Base-by-base conservation (phyloP, 2,329 filamentous ascomycete species). In the Microcyclospora pomicola region DNA sequence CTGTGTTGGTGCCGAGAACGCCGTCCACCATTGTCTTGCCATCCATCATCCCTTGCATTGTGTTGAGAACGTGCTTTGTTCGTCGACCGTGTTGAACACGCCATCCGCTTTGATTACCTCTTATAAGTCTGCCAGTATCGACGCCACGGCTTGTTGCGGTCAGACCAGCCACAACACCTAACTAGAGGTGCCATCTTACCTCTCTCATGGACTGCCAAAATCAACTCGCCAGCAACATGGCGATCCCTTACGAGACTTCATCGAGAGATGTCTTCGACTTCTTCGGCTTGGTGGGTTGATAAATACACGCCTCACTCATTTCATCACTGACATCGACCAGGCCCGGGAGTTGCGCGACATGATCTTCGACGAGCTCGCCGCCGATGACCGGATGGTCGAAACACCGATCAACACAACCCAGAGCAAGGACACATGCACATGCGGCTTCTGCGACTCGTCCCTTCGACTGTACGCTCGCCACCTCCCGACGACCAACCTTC, bases 261-360 rank as follows among this genome's bases (percentile, higher is more conserved):
- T 24, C 19, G 19, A 34, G 24, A 15, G 35, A 34, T 15, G 27
- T 35, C 24, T 37, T 44, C 36, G 36, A 19, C 10, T 41, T 39
- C 35, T 43, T 43, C 41, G 19, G 31, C 15, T 38, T 45, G 12
- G 30, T 38, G 19, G 19, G 19, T 24, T 24, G 19, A 24, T 24
- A 24, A 5, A 24, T 24, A 7, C 7, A 24, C 7, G 7, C 19
- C 19, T 24, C 19, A 24, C 19, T 24, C 19, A 24, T 24, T 24
- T 5, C 19, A 24, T 24, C 19, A 7, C 19, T 24, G 19, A 24
- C 19, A 7, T 24, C 19, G 19, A 24, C 19, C 19, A 24, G 19
- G 19, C 30, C 14, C 38, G 36, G 11, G 43, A 46, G 38, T 31
- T 46, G 27, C 38, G 41, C 28, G 41, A 46, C 15, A 11, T 37